Conservation (phyloP, 1,139 yeast species). For the Blastobotrys malaysiensis region DNA sequence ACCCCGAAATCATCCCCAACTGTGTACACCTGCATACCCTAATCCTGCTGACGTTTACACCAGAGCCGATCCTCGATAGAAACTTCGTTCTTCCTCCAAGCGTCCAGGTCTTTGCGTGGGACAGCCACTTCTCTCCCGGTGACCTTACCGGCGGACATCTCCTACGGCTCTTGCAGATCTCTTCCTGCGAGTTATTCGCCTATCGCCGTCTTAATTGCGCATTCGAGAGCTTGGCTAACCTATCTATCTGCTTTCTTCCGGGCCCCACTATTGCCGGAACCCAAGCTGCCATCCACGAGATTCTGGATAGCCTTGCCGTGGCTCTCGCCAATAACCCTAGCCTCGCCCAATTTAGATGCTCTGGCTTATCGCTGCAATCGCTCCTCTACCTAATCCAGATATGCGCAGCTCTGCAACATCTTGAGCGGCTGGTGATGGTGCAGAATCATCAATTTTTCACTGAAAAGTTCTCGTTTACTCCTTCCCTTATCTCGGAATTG, state of each 20-base stretch:
- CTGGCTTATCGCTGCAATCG: constrained; percentile 5
- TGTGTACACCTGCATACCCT: not conserved
- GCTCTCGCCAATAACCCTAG: constrained; percentile 1
- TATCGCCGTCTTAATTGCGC: not conserved
- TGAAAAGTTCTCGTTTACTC: constrained; percentile 3
- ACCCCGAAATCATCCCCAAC: not conserved
- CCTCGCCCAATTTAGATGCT: constrained; percentile 1
- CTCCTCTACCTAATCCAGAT: constrained; percentile 1
- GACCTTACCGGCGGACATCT: not conserved
- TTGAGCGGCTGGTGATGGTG: constrained; percentile 5
- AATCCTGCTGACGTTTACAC: not conserved
- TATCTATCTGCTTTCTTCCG: constrained; percentile 5
- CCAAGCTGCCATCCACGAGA: not conserved
- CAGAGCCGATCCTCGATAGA: not conserved
- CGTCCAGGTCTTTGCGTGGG: constrained; percentile 3
- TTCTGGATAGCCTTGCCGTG: not conserved
- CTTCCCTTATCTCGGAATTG: constrained; percentile 3
- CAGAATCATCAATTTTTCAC: constrained; percentile 7
- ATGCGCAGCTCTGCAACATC: constrained; percentile 1
- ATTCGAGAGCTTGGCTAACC: constrained; percentile 1
- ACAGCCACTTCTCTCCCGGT: constrained; percentile 1
- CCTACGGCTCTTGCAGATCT: not conserved
- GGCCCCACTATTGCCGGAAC: not conserved
- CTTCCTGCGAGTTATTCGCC: not conserved
- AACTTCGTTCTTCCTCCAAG: not conserved